Evolutionary conservation across 148 eudicot species (phyloP).

Genomic region (Rhododendron mucronatum): DNA sequence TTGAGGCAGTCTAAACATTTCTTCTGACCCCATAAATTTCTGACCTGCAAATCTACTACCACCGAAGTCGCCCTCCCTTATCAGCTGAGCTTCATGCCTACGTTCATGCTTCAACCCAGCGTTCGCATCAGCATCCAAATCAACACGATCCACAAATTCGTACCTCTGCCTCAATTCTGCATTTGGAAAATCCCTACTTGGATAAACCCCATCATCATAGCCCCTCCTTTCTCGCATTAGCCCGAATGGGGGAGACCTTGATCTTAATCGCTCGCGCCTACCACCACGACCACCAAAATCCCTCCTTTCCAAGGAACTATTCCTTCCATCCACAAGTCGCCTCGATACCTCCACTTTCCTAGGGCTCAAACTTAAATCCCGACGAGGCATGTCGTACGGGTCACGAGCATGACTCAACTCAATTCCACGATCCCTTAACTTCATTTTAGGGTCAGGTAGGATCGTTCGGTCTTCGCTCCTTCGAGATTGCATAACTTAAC

Average conservation of each 20-base stretch:
- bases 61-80: slow-evolving; percentile 15
- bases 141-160: slow-evolving; percentile 22
- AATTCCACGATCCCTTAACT: slow-evolving; percentile 13
- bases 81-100: slow-evolving; percentile 4
- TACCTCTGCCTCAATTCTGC: slow-evolving; percentile 7
- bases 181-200: neutral
- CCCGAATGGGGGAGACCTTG: slow-evolving; percentile 19
- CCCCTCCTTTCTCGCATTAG: slow-evolving; percentile 5
- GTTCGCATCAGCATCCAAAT: slow-evolving; percentile 15
- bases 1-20: slow-evolving; percentile 11
- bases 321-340: slow-evolving; percentile 13
- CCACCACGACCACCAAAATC: slow-evolving; percentile 16
- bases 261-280: slow-evolving; percentile 11
- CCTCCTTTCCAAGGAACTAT: slow-evolving; percentile 17
- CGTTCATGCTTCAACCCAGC: slow-evolving; percentile 13
- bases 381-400: slow-evolving; percentile 9
- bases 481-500: slow-evolving; percentile 13
- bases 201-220: slow-evolving; percentile 14
- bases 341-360: slow-evolving; percentile 1
- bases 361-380: slow-evolving; percentile 24
- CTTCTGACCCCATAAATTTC: slow-evolving; percentile 19
- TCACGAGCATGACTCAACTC: slow-evolving; percentile 7
- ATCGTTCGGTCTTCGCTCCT: slow-evolving; percentile 16
- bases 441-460: slow-evolving; percentile 9
- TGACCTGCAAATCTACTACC: slow-evolving; percentile 19